Evolutionary conservation across 345 rosid species (phyloP), one percentile per base, ranked within the genome.

Genomic region (Clarkia xantiana): DNA sequence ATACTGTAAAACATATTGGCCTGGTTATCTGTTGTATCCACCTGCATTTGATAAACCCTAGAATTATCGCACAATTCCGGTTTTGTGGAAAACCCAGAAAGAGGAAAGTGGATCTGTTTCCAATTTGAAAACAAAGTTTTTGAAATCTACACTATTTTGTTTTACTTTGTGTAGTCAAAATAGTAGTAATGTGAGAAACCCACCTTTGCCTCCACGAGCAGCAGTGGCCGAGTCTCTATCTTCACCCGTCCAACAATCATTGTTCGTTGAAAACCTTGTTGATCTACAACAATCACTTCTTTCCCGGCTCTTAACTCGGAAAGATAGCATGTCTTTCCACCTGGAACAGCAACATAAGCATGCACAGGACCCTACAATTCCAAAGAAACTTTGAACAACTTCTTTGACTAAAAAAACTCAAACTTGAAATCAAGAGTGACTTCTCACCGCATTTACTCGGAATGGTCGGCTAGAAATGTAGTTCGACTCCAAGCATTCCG

Each of bases 401-500:
- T n/a, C n/a, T n/a, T n/a, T n/a, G n/a, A n/a, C 13, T 18, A 13
- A 11, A 11, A 49, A 44, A 10, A 29, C 17, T 39, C 43, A 42
- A 49, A n/a, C n/a, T 39, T 43, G 16, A 23, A 42, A 47, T 44
- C 18, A 48, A 29, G 29, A 47, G 45, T 41, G 43, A 16, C 50
- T 62, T 62, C 97, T 62, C 64, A 89, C 95, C 3, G 97, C 87
- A 67, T 85, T 85, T 53, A 89, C 85, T 54, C 95, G 74, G 58
- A 89, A 85, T 49, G 97, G 97, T 58, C 97, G 78, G 82, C 94
- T 82, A 29, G 83, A 76, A 43, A 89, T 85, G 62, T 82, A 89
- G 62, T 74, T 79, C 41, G 85, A 82, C 64, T 89, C 84, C 73
- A 89, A 59, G 67, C 97, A 82, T 56, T 89, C 94, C 7, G 94